Percentiles rank a stretch among this genome's conserved stretches.
These are phyloP conservation scores for Sechiopsis laciniata DNA, from an alignment of 306 rosid genomes.

Conservation along the genomic window DNA sequence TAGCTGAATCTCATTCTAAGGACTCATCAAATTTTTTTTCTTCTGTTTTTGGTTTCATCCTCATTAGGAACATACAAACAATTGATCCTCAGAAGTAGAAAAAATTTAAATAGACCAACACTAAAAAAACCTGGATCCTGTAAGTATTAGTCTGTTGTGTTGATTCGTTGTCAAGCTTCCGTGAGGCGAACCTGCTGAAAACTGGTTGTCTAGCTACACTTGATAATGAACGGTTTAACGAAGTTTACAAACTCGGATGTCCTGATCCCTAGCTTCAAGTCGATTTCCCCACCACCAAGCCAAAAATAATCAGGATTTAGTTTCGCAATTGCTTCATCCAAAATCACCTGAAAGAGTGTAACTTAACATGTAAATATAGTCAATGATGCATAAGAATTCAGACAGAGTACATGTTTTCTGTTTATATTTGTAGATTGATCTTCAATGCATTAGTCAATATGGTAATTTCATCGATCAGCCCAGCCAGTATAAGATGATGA, in stretches of 20 bases:
- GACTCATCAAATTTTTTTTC: not conserved
- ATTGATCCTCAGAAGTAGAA: not conserved
- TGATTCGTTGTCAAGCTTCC: not conserved
- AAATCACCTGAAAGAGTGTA: conserved; percentile 60
- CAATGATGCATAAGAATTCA: conserved; percentile 10
- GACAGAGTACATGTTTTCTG: not conserved
- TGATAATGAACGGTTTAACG: conserved; percentile 25
- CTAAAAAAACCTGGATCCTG: conserved; percentile 11
- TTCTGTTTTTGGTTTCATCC: conserved; percentile 15
- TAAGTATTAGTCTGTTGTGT: not conserved
- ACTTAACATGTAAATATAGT: not conserved
- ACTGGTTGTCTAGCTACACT: conserved; percentile 36
- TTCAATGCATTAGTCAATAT: not conserved
- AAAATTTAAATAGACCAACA: not conserved
- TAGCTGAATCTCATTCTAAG: not conserved
- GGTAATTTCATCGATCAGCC: not conserved
- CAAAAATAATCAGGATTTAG: conserved; percentile 86
- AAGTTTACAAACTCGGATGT: conserved; percentile 61
- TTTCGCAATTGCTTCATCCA: conserved; percentile 74
- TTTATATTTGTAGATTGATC: not conserved
- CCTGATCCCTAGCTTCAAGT: conserved; percentile 48
- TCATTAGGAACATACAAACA: not conserved
- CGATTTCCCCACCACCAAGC: conserved; percentile 82
- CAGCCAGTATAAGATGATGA: not conserved
- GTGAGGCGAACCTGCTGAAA: not conserved